Conservation (phyloP, 1,284 basidiomycete species). For the Naganishia sp. region DNA sequence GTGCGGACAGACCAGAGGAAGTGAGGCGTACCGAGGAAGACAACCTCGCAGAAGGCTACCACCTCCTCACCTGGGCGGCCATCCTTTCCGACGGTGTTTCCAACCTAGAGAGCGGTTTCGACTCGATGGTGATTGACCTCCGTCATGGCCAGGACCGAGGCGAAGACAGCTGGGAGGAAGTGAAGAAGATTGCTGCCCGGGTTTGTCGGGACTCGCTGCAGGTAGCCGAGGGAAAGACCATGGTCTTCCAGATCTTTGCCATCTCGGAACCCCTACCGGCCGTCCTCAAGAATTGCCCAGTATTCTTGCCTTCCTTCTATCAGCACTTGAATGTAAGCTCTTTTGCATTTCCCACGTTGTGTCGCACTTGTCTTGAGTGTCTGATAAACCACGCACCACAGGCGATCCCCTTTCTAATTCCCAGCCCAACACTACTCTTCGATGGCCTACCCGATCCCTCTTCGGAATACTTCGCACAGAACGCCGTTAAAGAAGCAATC, state of each 20-base stretch:
- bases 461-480: conserved; percentile 44
- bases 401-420: conserved; percentile 43
- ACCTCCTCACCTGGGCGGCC: conserved; percentile 28
- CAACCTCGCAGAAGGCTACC: conserved; percentile 22
- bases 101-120: conserved; percentile 24
- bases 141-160: conserved; percentile 10
- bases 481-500: conserved; percentile 44
- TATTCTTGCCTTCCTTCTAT: conserved; percentile 30
- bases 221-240: conserved; percentile 42
- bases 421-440: conserved; percentile 45
- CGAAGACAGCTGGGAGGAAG: conserved; percentile 38
- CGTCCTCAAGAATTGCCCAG: conserved; percentile 23
- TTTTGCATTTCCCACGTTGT: not conserved
- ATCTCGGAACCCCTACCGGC: conserved; percentile 26
- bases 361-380: not conserved
- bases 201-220: conserved; percentile 37
- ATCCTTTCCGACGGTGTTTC: conserved; percentile 33
- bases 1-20: conserved; percentile 19
- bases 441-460: conserved; percentile 43
- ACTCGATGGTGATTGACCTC: conserved; percentile 23
- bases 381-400: not conserved
- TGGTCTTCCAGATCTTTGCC: conserved; percentile 42
- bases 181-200: conserved; percentile 36
- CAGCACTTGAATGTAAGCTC: conserved; percentile 19
- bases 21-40: conserved; percentile 18